These are phyloP conservation scores for Xylaria sp. DNA, from an alignment of 2,329 filamentous ascomycete species.

Conservation along the genomic window DNA sequence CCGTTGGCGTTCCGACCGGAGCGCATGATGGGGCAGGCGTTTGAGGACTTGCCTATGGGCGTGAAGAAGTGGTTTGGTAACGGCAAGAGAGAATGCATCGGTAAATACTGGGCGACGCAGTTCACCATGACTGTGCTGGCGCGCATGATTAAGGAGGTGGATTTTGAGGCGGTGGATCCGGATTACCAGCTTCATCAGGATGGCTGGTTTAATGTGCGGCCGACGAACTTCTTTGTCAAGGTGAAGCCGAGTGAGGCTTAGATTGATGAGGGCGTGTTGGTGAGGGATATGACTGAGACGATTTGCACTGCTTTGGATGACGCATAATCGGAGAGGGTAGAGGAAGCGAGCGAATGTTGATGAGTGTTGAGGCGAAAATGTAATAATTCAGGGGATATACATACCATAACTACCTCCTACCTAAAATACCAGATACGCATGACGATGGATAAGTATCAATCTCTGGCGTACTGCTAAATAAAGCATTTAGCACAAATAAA, in stretches of 20 bases:
- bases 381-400: too few relatives aligned
- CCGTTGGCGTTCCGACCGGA: constrained; percentile 43
- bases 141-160: constrained; percentile 40
- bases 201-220: constrained; percentile 50
- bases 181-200: constrained; percentile 41
- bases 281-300: not conserved
- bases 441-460: too few relatives aligned
- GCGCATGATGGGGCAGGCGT: constrained; percentile 44
- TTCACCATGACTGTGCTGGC: constrained; percentile 40
- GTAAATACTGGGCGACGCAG: constrained; percentile 45
- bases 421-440: too few relatives aligned
- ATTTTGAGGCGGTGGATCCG: constrained; percentile 41
- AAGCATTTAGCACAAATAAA: too few relatives aligned
- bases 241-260: constrained; percentile 35
- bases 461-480: too few relatives aligned
- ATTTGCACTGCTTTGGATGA: not conserved
- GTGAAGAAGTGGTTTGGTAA: constrained; percentile 50
- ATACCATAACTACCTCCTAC: too few relatives aligned
- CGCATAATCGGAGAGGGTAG: too few relatives aligned
- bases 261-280: not conserved
- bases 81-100: constrained; percentile 48
- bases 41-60: constrained; percentile 39
- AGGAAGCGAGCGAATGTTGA: too few relatives aligned
- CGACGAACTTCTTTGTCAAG: constrained; percentile 41
- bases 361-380: too few relatives aligned